These are phyloP conservation scores for Paspalum vaginatum DNA, from an alignment of 176 grass and related monocot species.

Conservation along the genomic window DNA sequence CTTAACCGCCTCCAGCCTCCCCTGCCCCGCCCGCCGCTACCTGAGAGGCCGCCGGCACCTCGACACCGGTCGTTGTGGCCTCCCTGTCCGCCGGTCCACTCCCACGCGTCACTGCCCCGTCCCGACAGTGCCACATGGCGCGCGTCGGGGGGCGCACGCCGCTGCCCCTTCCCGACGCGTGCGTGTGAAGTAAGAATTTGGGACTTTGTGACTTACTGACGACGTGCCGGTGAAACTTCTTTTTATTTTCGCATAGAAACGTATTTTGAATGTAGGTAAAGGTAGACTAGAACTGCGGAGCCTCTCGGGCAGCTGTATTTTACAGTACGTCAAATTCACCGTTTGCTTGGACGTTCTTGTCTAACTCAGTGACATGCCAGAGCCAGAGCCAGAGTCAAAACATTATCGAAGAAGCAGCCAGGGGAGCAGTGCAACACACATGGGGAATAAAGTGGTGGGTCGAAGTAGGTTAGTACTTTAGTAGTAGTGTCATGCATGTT, in stretches of 20 bases:
- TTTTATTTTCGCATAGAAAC: neutral
- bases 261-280: constrained; percentile 30
- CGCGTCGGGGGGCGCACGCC: too few species aligned
- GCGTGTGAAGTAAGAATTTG: too few species aligned
- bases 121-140: too few species aligned
- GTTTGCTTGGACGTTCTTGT: neutral
- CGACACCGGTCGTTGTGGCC: too few species aligned
- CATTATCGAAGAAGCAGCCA: neutral
- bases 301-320: neutral
- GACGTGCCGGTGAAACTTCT: neutral
- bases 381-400: neutral
- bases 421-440: neutral
- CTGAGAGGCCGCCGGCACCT: too few species aligned
- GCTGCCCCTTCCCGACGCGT: too few species aligned
- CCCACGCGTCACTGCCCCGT: too few species aligned
- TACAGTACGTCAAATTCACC: neutral
- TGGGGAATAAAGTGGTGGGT: neutral
- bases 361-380: neutral
- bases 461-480: neutral
- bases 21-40: too few species aligned
- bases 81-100: too few species aligned
- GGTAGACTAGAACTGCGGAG: neutral
- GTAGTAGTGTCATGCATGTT: neutral
- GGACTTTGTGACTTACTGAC: too few species aligned
- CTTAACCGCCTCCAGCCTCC: too few species aligned